These are phyloP conservation scores for Aspergillus alliaceus DNA, from an alignment of 2,329 filamentous ascomycete species.

Conservation along the genomic window DNA sequence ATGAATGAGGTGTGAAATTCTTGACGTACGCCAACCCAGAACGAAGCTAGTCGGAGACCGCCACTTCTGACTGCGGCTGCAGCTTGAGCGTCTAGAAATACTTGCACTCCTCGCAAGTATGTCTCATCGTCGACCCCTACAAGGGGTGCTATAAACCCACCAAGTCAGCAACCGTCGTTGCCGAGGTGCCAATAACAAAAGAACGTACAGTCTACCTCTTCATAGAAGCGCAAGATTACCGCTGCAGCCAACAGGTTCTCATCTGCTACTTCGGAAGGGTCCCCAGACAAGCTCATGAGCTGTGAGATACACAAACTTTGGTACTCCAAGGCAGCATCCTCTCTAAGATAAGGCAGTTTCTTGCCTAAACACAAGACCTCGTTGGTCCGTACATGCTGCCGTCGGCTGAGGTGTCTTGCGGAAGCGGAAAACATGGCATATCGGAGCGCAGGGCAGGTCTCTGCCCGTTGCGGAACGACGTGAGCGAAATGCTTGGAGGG, in stretches of 20 bases:
- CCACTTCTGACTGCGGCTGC: conserved; percentile 1
- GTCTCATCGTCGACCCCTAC: conserved; percentile 21
- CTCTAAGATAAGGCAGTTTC: conserved; percentile 23
- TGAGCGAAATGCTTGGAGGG: conserved; percentile 38
- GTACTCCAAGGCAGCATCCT: conserved; percentile 37
- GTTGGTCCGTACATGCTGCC: not conserved
- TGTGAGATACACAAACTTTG: conserved; percentile 41
- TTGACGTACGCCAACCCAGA: conserved; percentile 50
- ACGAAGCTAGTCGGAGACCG: conserved; percentile 42
- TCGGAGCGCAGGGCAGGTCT: conserved; percentile 40
- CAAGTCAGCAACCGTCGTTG: not conserved
- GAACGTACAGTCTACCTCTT: conserved; percentile 37
- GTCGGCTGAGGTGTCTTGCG: conserved; percentile 32
- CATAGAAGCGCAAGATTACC: conserved; percentile 45
- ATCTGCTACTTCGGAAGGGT: conserved; percentile 3
- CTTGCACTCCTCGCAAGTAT: conserved; percentile 22
- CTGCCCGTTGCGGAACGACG: conserved; percentile 41
- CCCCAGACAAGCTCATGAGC: conserved; percentile 30
- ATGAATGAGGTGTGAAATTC: conserved; percentile 49
- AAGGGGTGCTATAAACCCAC: conserved; percentile 13
- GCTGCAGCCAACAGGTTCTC: conserved; percentile 39
- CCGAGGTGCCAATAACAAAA: not conserved
- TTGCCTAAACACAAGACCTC: conserved; percentile 9
- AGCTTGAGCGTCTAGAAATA: conserved; percentile 24
- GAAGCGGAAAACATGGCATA: conserved; percentile 38